Base-by-base conservation (phyloP, 2,329 filamentous ascomycete species). In the Fusarium azukiicola region DNA sequence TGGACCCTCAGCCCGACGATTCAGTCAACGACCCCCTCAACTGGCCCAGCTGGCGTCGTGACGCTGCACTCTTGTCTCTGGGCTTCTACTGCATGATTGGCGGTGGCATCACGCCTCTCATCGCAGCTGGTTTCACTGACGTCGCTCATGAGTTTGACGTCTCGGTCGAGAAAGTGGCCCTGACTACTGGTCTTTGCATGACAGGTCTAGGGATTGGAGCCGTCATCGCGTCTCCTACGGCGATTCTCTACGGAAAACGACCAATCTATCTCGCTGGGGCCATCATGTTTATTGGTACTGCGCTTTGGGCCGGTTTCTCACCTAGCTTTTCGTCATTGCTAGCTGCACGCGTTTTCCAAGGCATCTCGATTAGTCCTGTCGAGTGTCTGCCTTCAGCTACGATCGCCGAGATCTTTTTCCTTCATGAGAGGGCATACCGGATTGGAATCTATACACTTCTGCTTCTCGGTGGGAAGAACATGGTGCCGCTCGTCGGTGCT, bases 381-480 rank as follows among this genome's bases (percentile, higher is more conserved):
- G 47, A 67, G 9, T 67, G 64, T 36, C 21, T 67, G 10, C 64
- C 64, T 23, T 98, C 96, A 7, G 97, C 97, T 17, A 98, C 96
- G 0, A 97, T 99, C 82, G 96, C 97, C 6, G 97, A 99, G 86
- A 98, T 99, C 74, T 99, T 97, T 89, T 99, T 98, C 84, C 90
- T 99, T 27, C 97, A 99, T 83, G 97, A 99, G 87, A 92, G 97
- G 74, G 97, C 97, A 0, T 99, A 97, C 85, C 95, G 97, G 6
- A 93, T 99, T 58, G 97, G 97, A 16, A 96, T 99, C 32, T 99
- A 99, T 84, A 98, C 97, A 0, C 88, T 99, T n/a, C 89, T 99
- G 8, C 90, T 99, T 16, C 91, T 99, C 0, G 96, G 97, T 21
- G 96, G 97, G 54, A 98, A 99, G 90, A 99, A 99, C 81, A 85